Percentiles rank a stretch among this genome's conserved stretches.
Evolutionary conservation across 768 basidiomycete species (phyloP).

Genomic region (Tricholoma flavovirens): DNA sequence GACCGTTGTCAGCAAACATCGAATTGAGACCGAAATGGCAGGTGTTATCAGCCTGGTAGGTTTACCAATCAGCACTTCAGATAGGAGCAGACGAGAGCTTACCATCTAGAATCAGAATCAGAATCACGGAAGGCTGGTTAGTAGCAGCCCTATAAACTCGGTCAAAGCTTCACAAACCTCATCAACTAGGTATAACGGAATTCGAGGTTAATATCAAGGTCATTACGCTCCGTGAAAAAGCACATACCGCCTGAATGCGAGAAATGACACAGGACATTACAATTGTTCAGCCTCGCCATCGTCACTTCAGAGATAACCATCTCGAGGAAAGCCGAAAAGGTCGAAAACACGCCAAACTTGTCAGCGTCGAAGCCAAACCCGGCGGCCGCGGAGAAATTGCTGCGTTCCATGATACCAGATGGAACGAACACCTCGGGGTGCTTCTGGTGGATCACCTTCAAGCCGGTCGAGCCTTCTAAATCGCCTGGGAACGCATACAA

Average conservation of each 20-base stretch:
- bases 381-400: slow-evolving; percentile 79
- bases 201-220: no score
- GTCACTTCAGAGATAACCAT: slow-evolving; percentile 87
- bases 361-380: slow-evolving; percentile 81
- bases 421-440: slow-evolving; percentile 84
- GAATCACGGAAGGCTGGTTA: background rate
- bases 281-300: slow-evolving; percentile 88
- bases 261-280: slow-evolving; percentile 85
- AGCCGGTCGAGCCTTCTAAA: slow-evolving; percentile 83
- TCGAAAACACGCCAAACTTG: slow-evolving; percentile 86
- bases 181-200: slow-evolving; percentile 40
- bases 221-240: background rate
- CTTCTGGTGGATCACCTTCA: slow-evolving; percentile 85
- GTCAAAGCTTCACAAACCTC: slow-evolving; percentile 34
- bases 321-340: slow-evolving; percentile 89
- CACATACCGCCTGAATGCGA: slow-evolving; percentile 77
- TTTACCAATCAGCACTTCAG: slow-evolving; percentile 7
- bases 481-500: slow-evolving; percentile 43
- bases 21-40: slow-evolving; percentile 63
- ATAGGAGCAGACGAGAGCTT: slow-evolving; percentile 3
- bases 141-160: background rate
- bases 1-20: slow-evolving; percentile 85
- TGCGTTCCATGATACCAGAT: slow-evolving; percentile 84
- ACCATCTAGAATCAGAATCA: slow-evolving; percentile 23
- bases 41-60: slow-evolving; percentile 39